Evolutionary conservation across 169 alveolate genomes (phyloP).

Genomic region (Neospora caninum): DNA sequence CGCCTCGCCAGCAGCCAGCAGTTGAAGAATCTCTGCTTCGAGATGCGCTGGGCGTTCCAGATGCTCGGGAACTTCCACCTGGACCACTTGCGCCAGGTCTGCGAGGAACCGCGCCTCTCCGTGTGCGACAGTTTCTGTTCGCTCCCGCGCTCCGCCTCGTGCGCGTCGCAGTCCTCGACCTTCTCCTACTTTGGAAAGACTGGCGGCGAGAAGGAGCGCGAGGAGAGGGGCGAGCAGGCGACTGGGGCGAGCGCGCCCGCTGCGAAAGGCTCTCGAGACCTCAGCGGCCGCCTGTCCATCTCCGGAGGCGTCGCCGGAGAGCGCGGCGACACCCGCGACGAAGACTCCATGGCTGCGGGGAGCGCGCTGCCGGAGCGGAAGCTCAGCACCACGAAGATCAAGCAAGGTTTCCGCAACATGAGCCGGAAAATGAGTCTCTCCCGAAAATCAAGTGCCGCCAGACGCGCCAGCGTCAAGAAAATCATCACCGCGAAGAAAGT

Average conservation of each 20-base stretch:
- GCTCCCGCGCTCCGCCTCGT: not conserved
- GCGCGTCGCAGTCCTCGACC: not conserved
- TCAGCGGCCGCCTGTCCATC: not conserved
- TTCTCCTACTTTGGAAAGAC: not conserved
- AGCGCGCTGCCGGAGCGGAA: slow-evolving; percentile 18
- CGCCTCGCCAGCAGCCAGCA: not conserved
- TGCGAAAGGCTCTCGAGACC: not conserved
- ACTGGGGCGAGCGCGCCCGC: slow-evolving; percentile 10
- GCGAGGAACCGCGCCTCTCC: slow-evolving; percentile 43
- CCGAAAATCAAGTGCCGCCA: not conserved
- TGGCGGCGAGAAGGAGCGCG: not conserved
- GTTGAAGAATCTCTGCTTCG: not conserved
- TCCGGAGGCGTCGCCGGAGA: not conserved
- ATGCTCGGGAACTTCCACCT: slow-evolving; percentile 15
- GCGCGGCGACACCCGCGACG: not conserved
- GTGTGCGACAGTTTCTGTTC: not conserved
- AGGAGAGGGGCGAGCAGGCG: slow-evolving; percentile 30
- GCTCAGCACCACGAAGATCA: slow-evolving; percentile 32
- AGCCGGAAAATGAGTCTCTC: slow-evolving; percentile 38
- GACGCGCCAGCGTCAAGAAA: not conserved
- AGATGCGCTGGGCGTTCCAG: not conserved
- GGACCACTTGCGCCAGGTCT: not conserved
- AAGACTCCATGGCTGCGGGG: not conserved
- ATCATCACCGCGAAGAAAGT: not conserved
- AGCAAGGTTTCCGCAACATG: slow-evolving; percentile 23